A percentile compares a stretch with the other conserved stretches of the same genome.
Evolutionary conservation across 768 basidiomycete genomes (phyloP).

Genomic region (Boletus rubroflammeus): DNA sequence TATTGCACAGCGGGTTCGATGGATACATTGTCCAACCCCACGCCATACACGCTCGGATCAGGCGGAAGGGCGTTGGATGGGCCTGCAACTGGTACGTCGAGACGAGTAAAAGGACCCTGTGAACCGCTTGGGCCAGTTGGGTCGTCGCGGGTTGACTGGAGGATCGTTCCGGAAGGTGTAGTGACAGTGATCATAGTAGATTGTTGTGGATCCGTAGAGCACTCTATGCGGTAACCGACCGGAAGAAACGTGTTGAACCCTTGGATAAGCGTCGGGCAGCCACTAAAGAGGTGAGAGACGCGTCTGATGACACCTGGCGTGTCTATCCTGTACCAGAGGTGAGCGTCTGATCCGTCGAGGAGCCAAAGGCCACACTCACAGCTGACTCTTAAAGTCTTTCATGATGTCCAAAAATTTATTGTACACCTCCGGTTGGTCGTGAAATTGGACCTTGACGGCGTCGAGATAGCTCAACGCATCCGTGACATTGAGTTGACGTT

Average conservation of each 20-base stretch:
- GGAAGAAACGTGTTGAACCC: constrained; percentile 99
- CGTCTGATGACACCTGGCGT: constrained; percentile 97
- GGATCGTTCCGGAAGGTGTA: constrained; percentile 64
- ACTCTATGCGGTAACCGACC: constrained; percentile 90
- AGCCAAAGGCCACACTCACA: constrained; percentile 33
- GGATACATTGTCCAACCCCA: constrained; percentile 41
- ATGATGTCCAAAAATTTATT: constrained; percentile 65
- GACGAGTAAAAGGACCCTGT: constrained; percentile 31
- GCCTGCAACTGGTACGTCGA: constrained; percentile 13
- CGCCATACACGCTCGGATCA: constrained; percentile 25
- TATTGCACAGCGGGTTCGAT: constrained; percentile 86
- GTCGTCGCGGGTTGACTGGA: constrained; percentile 50
- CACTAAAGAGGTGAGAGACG: constrained; percentile 89
- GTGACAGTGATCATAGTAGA: constrained; percentile 71
- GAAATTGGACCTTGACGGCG: constrained; percentile 59
- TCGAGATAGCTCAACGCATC: constrained; percentile 64
- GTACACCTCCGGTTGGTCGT: constrained; percentile 58
- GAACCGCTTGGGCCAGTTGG: constrained; percentile 37
- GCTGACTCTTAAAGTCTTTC: constrained; percentile 73
- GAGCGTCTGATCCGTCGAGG: background rate
- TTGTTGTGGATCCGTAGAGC: constrained; percentile 59
- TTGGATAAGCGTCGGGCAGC: constrained; percentile 87
- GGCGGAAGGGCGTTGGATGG: constrained; percentile 11
- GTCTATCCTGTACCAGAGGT: constrained; percentile 65
- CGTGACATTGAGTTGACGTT: constrained; percentile 54